phyloP scores from a whole-genome alignment of 345 rosid species.

The Cardamine chenopodiifolia region DNA sequence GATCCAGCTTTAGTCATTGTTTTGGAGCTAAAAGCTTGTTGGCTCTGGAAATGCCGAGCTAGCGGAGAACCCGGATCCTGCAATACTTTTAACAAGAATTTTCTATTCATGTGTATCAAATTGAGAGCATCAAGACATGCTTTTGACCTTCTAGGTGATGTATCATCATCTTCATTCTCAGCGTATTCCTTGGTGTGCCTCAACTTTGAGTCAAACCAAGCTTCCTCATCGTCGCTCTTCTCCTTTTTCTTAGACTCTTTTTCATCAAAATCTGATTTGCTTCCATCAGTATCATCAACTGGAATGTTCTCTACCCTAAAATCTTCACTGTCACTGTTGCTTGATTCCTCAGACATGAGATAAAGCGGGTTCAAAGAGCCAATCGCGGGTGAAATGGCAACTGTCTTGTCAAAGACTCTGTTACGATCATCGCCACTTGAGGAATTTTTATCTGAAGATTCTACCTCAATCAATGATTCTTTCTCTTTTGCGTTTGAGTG shows the following conservation, averaged over 20 bases:
- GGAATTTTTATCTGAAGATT: constrained; percentile 32
- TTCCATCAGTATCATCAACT: constrained; percentile 41
- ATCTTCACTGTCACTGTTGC: constrained; percentile 43
- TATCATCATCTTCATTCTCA: constrained; percentile 38
- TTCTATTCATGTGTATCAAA: constrained; percentile 57
- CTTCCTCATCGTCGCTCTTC: constrained; percentile 26
- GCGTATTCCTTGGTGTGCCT: constrained; percentile 29
- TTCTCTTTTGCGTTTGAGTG: constrained; percentile 35
- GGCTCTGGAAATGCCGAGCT: constrained; percentile 53
- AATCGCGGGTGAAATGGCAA: constrained; percentile 33
- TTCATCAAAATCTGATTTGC: constrained; percentile 38
- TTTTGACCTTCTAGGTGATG: constrained; percentile 44
- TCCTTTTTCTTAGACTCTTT: constrained; percentile 27
- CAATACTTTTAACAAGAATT: constrained; percentile 50
- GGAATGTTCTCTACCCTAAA: constrained; percentile 15
- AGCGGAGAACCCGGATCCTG: constrained; percentile 61
- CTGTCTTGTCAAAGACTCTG: constrained; percentile 16
- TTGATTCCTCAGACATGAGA: constrained; percentile 42
- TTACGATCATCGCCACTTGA: constrained; percentile 31
- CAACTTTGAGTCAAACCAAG: constrained; percentile 41
- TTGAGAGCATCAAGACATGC: constrained; percentile 57
- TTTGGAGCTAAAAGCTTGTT: constrained; percentile 40
- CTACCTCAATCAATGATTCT: constrained; percentile 35
- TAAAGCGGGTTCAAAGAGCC: constrained; percentile 37
- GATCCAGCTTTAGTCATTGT: constrained; percentile 49